These are phyloP conservation scores for Cytospora chrysosperma DNA, from an alignment of 2,329 filamentous ascomycete species.

Conservation along the genomic window DNA sequence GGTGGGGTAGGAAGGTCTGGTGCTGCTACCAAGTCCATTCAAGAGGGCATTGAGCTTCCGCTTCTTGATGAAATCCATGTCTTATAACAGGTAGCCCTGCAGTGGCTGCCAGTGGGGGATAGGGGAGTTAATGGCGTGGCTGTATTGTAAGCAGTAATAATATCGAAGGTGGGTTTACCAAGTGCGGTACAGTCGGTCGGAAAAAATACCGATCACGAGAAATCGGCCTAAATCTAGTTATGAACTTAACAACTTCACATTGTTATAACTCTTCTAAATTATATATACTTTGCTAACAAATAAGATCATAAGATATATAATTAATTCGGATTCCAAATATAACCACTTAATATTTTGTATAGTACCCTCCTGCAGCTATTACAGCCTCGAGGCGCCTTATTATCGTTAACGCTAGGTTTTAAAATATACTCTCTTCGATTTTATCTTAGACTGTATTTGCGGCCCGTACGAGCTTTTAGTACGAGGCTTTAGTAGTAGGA, in stretches of 20 bases:
- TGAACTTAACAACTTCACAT: too few relatives aligned
- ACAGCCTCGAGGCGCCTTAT: background rate
- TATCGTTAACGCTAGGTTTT: background rate
- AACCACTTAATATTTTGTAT: background rate
- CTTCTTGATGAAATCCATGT: conserved; percentile 53
- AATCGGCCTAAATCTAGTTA: too few relatives aligned
- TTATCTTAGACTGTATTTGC: background rate
- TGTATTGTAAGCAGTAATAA: background rate
- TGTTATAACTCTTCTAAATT: too few relatives aligned
- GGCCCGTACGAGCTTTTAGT: background rate
- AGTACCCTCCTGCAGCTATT: background rate
- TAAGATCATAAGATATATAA: too few relatives aligned
- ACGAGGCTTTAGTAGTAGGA: background rate
- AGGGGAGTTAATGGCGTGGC: too few relatives aligned
- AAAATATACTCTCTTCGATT: background rate
- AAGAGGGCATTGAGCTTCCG: conserved; percentile 78
- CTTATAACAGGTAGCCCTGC: background rate
- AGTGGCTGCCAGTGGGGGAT: background rate
- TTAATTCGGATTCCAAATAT: too few relatives aligned
- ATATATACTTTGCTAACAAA: too few relatives aligned
- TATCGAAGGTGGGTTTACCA: too few relatives aligned
- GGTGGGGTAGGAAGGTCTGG: conserved; percentile 36
- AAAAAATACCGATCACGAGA: too few relatives aligned
- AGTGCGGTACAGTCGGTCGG: too few relatives aligned
- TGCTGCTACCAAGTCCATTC: conserved; percentile 59